Evolutionary conservation across 805 yeast genomes (phyloP).

Genomic region (Blastobotrys muscicola): DNA sequence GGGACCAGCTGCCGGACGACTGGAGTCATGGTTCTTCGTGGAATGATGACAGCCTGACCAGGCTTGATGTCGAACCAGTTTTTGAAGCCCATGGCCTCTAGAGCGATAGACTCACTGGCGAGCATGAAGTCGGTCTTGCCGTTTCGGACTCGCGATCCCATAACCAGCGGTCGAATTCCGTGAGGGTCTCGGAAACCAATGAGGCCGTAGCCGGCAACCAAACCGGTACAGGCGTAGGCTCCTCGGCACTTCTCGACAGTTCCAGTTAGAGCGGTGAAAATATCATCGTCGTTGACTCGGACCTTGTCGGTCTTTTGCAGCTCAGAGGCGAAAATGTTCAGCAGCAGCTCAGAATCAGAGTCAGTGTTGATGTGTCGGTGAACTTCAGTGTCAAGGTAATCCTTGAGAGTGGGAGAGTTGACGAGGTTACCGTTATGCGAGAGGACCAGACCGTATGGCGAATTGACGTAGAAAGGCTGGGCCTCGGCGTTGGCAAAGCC

Average conservation of each 20-base stretch:
- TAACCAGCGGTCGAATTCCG: conserved; percentile 85
- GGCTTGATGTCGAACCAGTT: conserved; percentile 78
- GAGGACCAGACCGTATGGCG: conserved; percentile 88
- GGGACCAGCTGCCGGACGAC: conserved; percentile 82
- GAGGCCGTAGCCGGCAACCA: conserved; percentile 92
- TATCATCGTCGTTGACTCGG: conserved; percentile 84
- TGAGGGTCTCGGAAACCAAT: conserved; percentile 96
- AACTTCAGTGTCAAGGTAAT: conserved; percentile 81
- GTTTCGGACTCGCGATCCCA: conserved; percentile 72
- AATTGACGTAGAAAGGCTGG: conserved; percentile 95
- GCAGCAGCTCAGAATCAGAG: conserved; percentile 83
- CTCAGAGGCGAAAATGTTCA: conserved; percentile 87
- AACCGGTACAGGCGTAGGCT: conserved; percentile 92
- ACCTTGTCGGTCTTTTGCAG: conserved; percentile 85
- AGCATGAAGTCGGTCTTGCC: conserved; percentile 83
- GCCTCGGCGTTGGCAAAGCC: conserved; percentile 94
- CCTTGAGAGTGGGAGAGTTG: conserved; percentile 66
- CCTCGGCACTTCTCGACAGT: conserved; percentile 79
- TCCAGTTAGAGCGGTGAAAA: conserved; percentile 77
- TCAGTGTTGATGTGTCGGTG: conserved; percentile 98
- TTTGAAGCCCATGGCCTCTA: conserved; percentile 82
- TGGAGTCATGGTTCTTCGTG: conserved; percentile 63
- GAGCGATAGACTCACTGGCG: conserved; percentile 90
- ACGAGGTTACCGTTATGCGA: conserved; percentile 94
- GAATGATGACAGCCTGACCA: conserved; percentile 94